These are phyloP conservation scores for Dictyophora rubrovolvata DNA, from an alignment of 768 basidiomycete species.

Conservation along the genomic window DNA sequence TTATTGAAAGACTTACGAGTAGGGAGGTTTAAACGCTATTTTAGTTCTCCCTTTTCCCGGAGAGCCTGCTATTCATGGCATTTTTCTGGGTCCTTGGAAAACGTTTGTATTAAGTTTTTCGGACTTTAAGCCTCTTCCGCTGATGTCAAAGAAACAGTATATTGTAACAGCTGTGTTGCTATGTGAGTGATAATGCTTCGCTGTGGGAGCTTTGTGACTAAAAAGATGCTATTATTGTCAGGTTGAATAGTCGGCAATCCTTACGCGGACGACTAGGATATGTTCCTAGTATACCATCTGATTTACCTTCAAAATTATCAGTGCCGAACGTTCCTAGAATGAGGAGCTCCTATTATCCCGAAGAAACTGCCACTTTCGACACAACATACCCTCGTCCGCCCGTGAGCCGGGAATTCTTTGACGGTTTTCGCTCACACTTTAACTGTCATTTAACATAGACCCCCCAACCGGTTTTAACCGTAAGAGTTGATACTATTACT, in stretches of 20 bases:
- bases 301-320: neutral
- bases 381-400: neutral
- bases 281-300: neutral
- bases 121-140: neutral
- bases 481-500: neutral
- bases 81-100: conserved; percentile 3
- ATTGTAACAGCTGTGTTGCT: conserved; percentile 4
- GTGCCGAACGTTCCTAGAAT: neutral
- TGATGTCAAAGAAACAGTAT: neutral
- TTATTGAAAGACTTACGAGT: neutral
- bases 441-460: neutral
- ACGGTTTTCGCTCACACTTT: neutral
- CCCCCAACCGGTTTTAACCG: neutral
- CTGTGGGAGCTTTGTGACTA: neutral
- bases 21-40: neutral
- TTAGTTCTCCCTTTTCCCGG: neutral
- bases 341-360: neutral
- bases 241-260: neutral
- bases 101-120: neutral
- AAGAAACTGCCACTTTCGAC: neutral
- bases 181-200: neutral
- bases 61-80: neutral
- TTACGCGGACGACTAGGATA: neutral
- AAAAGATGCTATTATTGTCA: no score
- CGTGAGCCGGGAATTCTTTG: neutral